Base-by-base conservation (phyloP, 2,329 filamentous ascomycete species). In the Diaporthe sp. region DNA sequence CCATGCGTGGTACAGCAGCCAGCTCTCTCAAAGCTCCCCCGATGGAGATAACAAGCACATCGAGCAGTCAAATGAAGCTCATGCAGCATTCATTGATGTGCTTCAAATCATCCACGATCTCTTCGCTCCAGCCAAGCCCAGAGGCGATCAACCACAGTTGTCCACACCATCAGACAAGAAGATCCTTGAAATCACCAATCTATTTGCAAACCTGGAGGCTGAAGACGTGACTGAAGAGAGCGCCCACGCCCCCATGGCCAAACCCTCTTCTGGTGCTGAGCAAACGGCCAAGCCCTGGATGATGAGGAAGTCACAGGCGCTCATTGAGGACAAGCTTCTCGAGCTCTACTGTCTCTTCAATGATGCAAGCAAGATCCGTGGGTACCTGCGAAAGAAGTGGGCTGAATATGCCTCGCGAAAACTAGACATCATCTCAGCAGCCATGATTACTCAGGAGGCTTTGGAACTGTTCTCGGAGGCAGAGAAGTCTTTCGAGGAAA, bases 91-190 rank as follows among this genome's bases (percentile, higher is more conserved):
- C 39, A 63, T 44, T 2, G 37, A 63, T 9, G 25, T 63, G 2
- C 58, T 63, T 30, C 58, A 63, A 27, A 30, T 7, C 58, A 44
- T 63, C 27, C 58, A 63, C 9, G 58, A 63, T 19, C 58, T 63
- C 9, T 63, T 44, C 10, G 25, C 58, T 13, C 58, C 58, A 5
- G 8, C 58, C 17, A 44, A 44, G 39, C 19, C 25, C n/a, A 22
- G 8, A 44, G 17, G 8, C 2, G 5, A 27, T 2, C 37, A 32
- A 30, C 22, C 3, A 17, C 25, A 10, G 10, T 37, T n/a, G 3
- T 39, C 58, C 7, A 4, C 15, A 30, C 4, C 25, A 32, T 17
- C 15, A 22, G 25, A 63, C 6, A 25, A 44, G 58, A 30, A 30
- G 17, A 63, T 44, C 10, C 25, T 44, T 15, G 39, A 30, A 6